phyloP scores from a whole-genome alignment of 176 grass and related monocot species.

The Eleusine indica region DNA sequence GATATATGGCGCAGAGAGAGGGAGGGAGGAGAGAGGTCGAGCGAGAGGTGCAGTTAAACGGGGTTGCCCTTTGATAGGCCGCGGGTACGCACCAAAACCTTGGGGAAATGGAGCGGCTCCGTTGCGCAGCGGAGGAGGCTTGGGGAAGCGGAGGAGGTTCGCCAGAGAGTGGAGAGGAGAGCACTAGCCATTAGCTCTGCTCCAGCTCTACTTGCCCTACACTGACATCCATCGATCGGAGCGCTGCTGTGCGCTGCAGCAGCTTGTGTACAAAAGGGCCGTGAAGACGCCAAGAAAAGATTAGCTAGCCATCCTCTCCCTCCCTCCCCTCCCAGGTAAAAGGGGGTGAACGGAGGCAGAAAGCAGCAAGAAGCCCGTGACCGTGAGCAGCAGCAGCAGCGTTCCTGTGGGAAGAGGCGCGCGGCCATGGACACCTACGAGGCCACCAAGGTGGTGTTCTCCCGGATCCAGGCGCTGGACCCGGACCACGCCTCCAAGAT shows the following conservation, averaged over 20 bases:
- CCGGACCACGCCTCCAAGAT: conserved; percentile 93
- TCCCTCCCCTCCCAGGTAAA: not conserved
- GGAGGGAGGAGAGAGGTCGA: not conserved
- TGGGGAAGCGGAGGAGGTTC: conserved; percentile 43
- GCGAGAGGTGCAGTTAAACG: not conserved
- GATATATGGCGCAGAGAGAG: not conserved
- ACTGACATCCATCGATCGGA: conserved; percentile 36
- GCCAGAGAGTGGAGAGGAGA: not conserved
- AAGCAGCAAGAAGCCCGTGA: conserved; percentile 46
- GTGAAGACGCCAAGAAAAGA: conserved; percentile 5
- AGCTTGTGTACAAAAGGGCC: conserved; percentile 42
- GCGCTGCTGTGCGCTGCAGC: not conserved
- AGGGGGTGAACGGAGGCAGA: not conserved
- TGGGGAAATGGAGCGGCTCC: conserved; percentile 53
- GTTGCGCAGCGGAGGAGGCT: conserved; percentile 35
- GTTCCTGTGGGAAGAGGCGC: not conserved
- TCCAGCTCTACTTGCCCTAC: conserved; percentile 1
- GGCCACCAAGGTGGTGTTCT: conserved; percentile 89
- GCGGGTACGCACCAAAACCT: conserved; percentile 34
- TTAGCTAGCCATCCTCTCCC: not conserved
- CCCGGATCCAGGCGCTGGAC: conserved; percentile 84
- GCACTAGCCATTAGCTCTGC: conserved; percentile 17
- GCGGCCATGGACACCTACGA: conserved; percentile 87
- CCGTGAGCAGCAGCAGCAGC: conserved; percentile 11
- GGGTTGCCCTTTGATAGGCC: conserved; percentile 28